Base-by-base conservation (phyloP, 148 eudicot species). In the Chenopodium quinoa region DNA sequence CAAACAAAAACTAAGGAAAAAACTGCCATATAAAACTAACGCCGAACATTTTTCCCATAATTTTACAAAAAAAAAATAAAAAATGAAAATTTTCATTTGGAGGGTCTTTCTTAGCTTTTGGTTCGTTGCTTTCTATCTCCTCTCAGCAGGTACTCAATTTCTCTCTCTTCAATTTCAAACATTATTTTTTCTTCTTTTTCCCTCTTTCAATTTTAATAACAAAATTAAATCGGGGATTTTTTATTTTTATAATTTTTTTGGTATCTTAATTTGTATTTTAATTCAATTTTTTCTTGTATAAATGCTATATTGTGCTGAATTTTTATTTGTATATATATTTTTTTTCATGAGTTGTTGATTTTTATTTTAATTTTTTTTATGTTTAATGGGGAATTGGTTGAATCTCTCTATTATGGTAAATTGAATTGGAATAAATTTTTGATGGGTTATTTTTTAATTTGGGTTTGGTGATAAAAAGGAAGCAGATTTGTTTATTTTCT, bases 111-210 rank as follows among this genome's bases (percentile, higher is more conserved):
- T 60, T 82, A n/a, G 64, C 54, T 67, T 78, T 73, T 79, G 82
- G 82, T 82, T 85, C 79, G 75, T 78, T 77, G 81, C 86, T 86
- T 83, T 80, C 83, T 80, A 73, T 84, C 83, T 80, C 86, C 73
- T 80, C 78, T 78, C 77, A 84, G 83, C 77, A 84, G 84, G 86
- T 86, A 84, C 88, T 80, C 68, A 78, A 83, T 75, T 73, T 37
- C 13, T 75, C 23, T 75, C 78, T 84, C 81, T 84, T 67, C 22
- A 58, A 71, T 48, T 23, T 32, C 77, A 77, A 40, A 44, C 19
- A 5, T 56, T 14, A 11, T 17, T 56, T 56, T 19, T 16, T 22
- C 6, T 14, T 62, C 19, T 31, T 37, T 47, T 47, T 54, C 58
- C 16, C 77, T 2, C n/a, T 14, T n/a, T 5, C 27, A 50, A 75